A percentile compares a stretch with the other conserved stretches of the same genome.
These are phyloP conservation scores for Pilatotrama ljubarskyi DNA, from an alignment of 768 basidiomycete genomes.

Conservation along the genomic window DNA sequence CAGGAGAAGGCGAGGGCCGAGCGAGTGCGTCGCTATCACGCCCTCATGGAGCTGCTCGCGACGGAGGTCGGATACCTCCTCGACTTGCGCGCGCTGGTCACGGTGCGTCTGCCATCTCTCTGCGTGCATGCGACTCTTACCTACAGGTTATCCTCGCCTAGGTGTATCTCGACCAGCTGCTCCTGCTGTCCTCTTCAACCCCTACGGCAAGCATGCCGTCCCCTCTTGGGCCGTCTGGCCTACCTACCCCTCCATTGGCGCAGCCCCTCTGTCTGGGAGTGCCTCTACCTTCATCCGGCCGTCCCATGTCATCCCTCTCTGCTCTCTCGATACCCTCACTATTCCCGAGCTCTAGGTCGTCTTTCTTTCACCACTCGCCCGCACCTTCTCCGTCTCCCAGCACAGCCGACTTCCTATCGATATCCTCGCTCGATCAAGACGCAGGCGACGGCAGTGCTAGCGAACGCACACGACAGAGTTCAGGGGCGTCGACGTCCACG, in stretches of 20 bases:
- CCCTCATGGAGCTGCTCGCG: constrained; percentile 79
- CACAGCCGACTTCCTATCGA: constrained; percentile 3
- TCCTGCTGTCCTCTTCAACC: constrained; percentile 32
- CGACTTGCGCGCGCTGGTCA: constrained; percentile 76
- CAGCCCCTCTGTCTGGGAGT: constrained; percentile 8
- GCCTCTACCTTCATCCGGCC: constrained; percentile 10
- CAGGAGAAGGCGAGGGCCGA: constrained; percentile 18
- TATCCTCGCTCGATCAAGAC: not conserved
- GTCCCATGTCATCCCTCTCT: constrained; percentile 24
- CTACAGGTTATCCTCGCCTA: constrained; percentile 32
- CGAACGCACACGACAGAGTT: constrained; percentile 13
- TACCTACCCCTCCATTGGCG: constrained; percentile 1
- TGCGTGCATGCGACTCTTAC: not conserved
- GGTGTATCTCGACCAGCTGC: constrained; percentile 45
- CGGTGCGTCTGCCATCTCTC: constrained; percentile 45
- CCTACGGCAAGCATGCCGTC: constrained; percentile 26
- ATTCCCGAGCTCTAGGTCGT: constrained; percentile 25
- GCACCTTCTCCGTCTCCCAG: constrained; percentile 12
- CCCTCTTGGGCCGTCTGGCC: not conserved
- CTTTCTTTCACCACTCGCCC: constrained; percentile 18
- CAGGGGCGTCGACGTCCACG: constrained; percentile 8
- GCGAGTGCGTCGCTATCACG: constrained; percentile 51
- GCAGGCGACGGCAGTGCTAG: not conserved
- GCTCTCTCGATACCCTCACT: constrained; percentile 21
- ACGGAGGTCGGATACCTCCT: constrained; percentile 83